Evolutionary conservation across 768 basidiomycete species (phyloP), one percentile per base, ranked within the genome.

Genomic region (Kwoniella dejecticola): DNA sequence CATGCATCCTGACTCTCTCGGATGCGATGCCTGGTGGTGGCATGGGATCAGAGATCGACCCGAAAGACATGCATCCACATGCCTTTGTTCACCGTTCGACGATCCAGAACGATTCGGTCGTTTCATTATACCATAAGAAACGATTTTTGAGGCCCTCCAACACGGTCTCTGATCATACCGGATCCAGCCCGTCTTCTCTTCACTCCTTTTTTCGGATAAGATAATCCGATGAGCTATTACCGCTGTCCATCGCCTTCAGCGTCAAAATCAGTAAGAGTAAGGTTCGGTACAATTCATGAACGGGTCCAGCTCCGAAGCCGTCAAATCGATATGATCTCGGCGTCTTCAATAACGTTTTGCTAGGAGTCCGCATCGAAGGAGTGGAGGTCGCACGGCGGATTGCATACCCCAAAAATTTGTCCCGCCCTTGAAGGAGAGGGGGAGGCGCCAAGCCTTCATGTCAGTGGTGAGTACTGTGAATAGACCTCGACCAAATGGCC

Each of bases 401-500:
- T 52, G 17, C n/a, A 36, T 29, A 45, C 13, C 48, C 54, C 54
- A 36, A 56, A 56, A 45, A 45, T 46, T 29, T 26, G 19, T n/a
- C 46, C 21, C 44, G 29, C 17, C 38, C 26, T 13, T 15, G 31
- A 45, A 15, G 33, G 33, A 36, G 33, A 36, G 33, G 33, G 7
- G 24, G 54, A 56, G 54, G 54, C 44, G 54, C 54, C 54, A 56
- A 45, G 54, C 52, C 52, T 54, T 24, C 17, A 36, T 26, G 46
- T 26, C 46, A 47, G 46, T 47, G 46, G 46, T 47, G 27, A 11
- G 19, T 44, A 15, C 33, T 17, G 19, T 23, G 19, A 47, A 47
- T 47, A 26, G 46, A 47, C 24, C 21, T 47, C 19, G 19, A 24
- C 19, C 46, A 13, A 15, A 24, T 24, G 21, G 19, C 10, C 41